Evolutionary conservation across 345 rosid genomes (phyloP), one percentile per base, ranked within the genome.

Genomic region (Rhizophora mangle): DNA sequence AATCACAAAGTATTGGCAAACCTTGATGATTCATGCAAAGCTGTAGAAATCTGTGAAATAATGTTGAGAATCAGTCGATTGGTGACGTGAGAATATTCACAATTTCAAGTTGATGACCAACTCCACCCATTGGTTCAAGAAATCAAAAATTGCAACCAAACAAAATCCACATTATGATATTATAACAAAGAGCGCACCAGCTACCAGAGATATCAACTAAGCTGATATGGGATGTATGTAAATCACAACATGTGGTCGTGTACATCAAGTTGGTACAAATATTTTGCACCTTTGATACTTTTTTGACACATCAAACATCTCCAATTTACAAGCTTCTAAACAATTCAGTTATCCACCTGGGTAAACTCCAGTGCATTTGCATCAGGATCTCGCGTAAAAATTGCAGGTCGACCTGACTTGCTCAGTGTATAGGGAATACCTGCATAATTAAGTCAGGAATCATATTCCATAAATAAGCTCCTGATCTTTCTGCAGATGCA

Each of bases 291-390:
- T 32, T 20, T 31, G 21, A 31, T 49, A 21, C 11, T 43, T 13
- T 11, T 43, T 43, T 43, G 49, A 26, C 6, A 36, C 7, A 36
- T 7, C 37, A 4, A 52, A 57, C 53, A 16, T 21, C 31, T 31
- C 22, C 8, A 31, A 58, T 31, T 71, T 16, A 47, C 60, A 64
- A 55, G 34, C 46, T 37, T 64, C 24, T 57, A 32, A 46, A 46
- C 31, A 51, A 6, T 10, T 66, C 53, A 66, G 30, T n/a, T 46
- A 65, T 83, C 85, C 36, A 91, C 81, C 78, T 95, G 96, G 20
- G 92, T 91, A 72, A 91, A 88, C 65, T 95, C 99, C 2, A 95
- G 78, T 60, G 99, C 97, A 75, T 95, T 95, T 74, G 97, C 81
- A 80, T 95, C 97, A 29, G 97, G 97, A 86, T 95, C 99, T 72